These are phyloP conservation scores for Amoebophrya sp. DNA, from an alignment of 169 alveolate genomes.

Conservation along the genomic window DNA sequence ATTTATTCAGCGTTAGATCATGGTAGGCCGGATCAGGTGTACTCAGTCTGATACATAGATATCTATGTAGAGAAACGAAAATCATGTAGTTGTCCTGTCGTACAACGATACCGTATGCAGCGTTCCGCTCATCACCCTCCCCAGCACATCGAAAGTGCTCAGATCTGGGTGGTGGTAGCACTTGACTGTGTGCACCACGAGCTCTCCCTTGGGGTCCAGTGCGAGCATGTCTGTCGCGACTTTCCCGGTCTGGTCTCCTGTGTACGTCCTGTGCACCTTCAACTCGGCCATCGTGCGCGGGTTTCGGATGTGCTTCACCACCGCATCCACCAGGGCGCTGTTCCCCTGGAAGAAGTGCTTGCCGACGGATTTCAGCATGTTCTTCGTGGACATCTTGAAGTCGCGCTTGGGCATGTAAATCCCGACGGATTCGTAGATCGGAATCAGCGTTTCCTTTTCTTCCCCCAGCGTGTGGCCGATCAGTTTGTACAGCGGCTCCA, in stretches of 20 bases:
- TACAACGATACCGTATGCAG: not conserved
- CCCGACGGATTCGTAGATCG: conserved; percentile 60
- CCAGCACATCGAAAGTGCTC: conserved; percentile 82
- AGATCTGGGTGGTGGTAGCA: conserved; percentile 83
- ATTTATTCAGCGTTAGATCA: too few species aligned
- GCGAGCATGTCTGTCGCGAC: conserved; percentile 44
- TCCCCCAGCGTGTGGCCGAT: conserved; percentile 85
- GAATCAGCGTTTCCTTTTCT: conserved; percentile 83
- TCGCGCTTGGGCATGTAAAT: not conserved
- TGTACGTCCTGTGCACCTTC: conserved; percentile 59
- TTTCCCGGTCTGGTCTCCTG: conserved; percentile 56
- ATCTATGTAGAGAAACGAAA: too few species aligned
- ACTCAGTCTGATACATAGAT: too few species aligned
- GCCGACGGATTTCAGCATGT: conserved; percentile 5
- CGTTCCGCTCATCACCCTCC: conserved; percentile 94
- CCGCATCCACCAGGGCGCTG: conserved; percentile 35
- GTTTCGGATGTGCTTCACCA: conserved; percentile 63
- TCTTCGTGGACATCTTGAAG: not conserved
- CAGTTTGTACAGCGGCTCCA: conserved; percentile 95
- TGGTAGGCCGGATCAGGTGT: too few species aligned
- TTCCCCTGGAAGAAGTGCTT: not conserved
- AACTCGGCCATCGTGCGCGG: conserved; percentile 61
- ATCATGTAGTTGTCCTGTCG: too few species aligned
- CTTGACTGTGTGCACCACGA: conserved; percentile 79
- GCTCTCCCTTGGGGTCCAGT: not conserved